These are phyloP conservation scores for Arthrinium phaeospermum DNA, from an alignment of 2,329 filamentous ascomycete genomes.

Conservation along the genomic window DNA sequence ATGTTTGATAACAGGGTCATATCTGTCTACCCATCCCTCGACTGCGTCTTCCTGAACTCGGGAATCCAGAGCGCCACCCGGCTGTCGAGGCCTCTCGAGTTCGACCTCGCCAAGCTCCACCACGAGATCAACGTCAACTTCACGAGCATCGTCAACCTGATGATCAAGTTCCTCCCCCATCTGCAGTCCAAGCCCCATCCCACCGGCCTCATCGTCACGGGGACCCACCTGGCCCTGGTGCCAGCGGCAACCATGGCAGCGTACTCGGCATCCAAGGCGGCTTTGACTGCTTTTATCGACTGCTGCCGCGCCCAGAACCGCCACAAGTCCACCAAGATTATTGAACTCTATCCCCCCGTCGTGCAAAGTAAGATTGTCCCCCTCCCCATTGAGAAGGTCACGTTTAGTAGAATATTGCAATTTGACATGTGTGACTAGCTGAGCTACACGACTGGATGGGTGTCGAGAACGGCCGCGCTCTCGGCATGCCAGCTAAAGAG, in stretches of 20 bases:
- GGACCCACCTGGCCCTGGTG: constrained; percentile 41
- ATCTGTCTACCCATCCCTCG: constrained; percentile 50
- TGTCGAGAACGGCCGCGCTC: constrained; percentile 43
- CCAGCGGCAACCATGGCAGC: constrained; percentile 50
- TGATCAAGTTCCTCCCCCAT: constrained; percentile 51
- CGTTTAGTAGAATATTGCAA: not conserved
- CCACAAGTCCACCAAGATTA: constrained; percentile 39
- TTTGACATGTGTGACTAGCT: not conserved
- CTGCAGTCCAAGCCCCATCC: constrained; percentile 34
- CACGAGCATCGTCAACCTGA: constrained; percentile 48
- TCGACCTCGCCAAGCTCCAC: constrained; percentile 44
- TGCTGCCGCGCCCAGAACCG: constrained; percentile 46
- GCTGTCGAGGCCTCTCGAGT: constrained; percentile 48
- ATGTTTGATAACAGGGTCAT: constrained; percentile 34
- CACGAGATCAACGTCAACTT: constrained; percentile 53
- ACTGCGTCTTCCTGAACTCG: constrained; percentile 57
- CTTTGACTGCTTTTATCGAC: constrained; percentile 49
- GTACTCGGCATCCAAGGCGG: constrained; percentile 57
- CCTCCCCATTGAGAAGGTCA: not conserved
- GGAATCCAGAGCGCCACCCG: constrained; percentile 52
- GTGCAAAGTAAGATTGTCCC: constrained; percentile 38
- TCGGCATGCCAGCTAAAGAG: constrained; percentile 55
- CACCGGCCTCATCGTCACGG: constrained; percentile 35
- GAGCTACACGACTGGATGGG: constrained; percentile 51
- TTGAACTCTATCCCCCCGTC: constrained; percentile 51